Evolutionary conservation across 2,329 filamentous ascomycete species (phyloP), one percentile per base, ranked within the genome.

Genomic region (Penicillium sp.): DNA sequence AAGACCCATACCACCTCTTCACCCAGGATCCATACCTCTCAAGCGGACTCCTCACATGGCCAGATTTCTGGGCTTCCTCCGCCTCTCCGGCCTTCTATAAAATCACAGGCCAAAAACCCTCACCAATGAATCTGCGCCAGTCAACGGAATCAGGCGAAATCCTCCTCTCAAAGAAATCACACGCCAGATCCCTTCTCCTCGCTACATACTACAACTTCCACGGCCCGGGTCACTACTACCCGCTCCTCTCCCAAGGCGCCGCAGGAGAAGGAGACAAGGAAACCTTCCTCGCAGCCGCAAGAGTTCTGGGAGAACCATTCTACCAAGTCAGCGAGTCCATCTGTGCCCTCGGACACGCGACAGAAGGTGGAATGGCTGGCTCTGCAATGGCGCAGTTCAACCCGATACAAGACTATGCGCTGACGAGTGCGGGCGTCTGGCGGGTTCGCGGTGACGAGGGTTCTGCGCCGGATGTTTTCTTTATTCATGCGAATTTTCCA

Each of bases 141-240:
- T 72, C 71, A 14, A 75, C 74, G 12, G 77, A 80, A 60, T 73
- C 75, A 2, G 76, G 78, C 14, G 71, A 79, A 42, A 51, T 81
- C 2, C 57, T 78, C 4, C 67, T 76, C 48, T 74, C 76, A 52
- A 80, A 80, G 54, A 66, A 63, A 6, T 69, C 67, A 1, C 78
- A 80, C 49, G 63, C 65, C 14, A 65, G 70, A 22, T 74, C 73
- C 25, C 66, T 81, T 0, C 61, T 80, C 8, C 72, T 81, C 18
- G 71, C 74, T 19, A 67, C 74, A 0, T 81, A 80, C 62, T 81
- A 81, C 68, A 81, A 80, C 65, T 75, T 75, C 61, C 76, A 77
- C 62, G 79, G 79, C 0, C 76, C 78, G 1, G 61, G 67, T 13
- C 71, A 73, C 59, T 81, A 76, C 64, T 81, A 79, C 56, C 71